A percentile compares a stretch with the other conserved stretches of the same genome.
phyloP scores from a whole-genome alignment of 1,284 basidiomycete genomes.

The Cryptococcus sp. region DNA sequence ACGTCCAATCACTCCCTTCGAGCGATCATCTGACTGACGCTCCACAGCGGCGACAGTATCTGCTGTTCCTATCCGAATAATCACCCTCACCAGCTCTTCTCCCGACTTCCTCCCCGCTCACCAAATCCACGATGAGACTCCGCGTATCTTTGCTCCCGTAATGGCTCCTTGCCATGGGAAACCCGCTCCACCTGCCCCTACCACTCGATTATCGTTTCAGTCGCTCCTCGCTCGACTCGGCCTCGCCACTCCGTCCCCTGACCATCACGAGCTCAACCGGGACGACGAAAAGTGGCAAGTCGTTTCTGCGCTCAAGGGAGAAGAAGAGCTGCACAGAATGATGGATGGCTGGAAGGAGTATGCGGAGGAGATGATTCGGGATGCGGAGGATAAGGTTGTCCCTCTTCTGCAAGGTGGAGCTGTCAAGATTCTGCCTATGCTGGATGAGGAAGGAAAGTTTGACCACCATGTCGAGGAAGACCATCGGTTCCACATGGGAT shows the following conservation, averaged over 20 bases:
- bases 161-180: constrained; percentile 3
- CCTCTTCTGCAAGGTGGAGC: constrained; percentile 18
- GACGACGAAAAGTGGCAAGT: not conserved
- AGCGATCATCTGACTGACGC: not conserved
- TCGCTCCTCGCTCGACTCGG: constrained; percentile 7
- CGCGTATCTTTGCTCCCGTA: not conserved
- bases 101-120: not conserved
- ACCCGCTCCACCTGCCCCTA: not conserved
- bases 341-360: constrained; percentile 9
- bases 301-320: not conserved
- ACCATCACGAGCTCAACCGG: not conserved
- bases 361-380: constrained; percentile 10
- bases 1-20: not conserved
- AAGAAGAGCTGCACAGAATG: constrained; percentile 1
- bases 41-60: constrained; percentile 14
- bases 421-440: constrained; percentile 8
- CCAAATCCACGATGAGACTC: not conserved
- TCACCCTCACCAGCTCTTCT: constrained; percentile 5
- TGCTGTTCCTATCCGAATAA: constrained; percentile 13
- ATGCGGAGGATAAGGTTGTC: constrained; percentile 6
- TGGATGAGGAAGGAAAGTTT: not conserved
- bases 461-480: not conserved
- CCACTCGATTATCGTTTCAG: not conserved
- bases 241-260: not conserved
- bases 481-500: not conserved